These are phyloP conservation scores for Botrytis elliptica DNA, from an alignment of 2,329 filamentous ascomycete species.

Conservation along the genomic window DNA sequence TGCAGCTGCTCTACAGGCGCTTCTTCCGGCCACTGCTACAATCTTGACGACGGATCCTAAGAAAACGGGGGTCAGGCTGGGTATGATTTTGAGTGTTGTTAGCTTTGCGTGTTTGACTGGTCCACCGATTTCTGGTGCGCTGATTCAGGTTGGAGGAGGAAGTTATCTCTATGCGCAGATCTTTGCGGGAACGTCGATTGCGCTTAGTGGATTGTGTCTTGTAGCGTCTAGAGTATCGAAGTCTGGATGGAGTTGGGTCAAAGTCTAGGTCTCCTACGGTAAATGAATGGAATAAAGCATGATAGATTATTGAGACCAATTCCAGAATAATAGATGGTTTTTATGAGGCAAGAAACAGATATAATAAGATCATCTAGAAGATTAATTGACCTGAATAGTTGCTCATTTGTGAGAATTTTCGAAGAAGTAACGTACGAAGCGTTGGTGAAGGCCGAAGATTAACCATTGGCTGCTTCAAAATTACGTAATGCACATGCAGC, in stretches of 20 bases:
- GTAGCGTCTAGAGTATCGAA: not conserved
- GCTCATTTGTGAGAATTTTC: not conserved
- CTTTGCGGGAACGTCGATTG: not conserved
- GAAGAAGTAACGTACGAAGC: too few relatives aligned
- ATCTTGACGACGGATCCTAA: not conserved
- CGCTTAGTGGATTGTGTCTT: not conserved
- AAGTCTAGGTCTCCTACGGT: not conserved
- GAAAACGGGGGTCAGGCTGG: not conserved
- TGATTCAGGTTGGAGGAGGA: not conserved
- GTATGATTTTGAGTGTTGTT: not conserved
- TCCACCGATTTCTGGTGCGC: not conserved
- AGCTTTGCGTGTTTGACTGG: not conserved
- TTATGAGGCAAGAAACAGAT: not conserved
- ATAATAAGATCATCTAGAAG: not conserved
- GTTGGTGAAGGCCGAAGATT: not conserved
- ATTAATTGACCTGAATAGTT: not conserved
- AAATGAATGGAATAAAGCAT: too few relatives aligned
- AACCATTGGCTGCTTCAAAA: not conserved
- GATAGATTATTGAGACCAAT: too few relatives aligned
- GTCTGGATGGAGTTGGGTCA: not conserved
- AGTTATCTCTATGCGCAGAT: not conserved
- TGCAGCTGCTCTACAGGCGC: not conserved
- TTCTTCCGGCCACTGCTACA: not conserved
- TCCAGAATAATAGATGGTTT: not conserved
- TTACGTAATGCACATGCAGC: constrained; percentile 4